Evolutionary conservation across 2,329 filamentous ascomycete genomes (phyloP), one percentile per base, ranked within the genome.

Genomic region (Phialophora chinensis): DNA sequence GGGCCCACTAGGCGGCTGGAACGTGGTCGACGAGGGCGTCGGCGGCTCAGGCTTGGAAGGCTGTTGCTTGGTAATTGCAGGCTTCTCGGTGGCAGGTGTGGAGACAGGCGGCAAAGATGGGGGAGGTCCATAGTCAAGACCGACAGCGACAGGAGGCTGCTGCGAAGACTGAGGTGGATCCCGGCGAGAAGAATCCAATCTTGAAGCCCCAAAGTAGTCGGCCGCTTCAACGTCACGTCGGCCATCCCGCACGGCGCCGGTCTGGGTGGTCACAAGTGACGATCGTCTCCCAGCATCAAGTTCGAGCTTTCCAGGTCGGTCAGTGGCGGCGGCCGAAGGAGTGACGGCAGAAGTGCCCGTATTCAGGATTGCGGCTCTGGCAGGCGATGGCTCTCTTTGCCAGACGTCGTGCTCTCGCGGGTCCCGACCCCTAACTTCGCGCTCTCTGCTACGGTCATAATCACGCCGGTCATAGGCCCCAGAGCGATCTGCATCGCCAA

Each of bases 1-100:
- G 8, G 80, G 80, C 11, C 77, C 79, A 8, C 79, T 82, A 11
- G 80, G 80, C 12, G 79, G 78, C 33, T 79, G 77, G 44, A 77
- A 74, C 1, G 72, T 59, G 3, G 70, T 67, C 27, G 63, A 59
- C 17, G 66, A 50, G 27, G 31, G 60, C 12, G 55, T 35, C n/a
- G 56, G 12, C 12, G 61, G 57, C 12, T 68, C 65, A 10, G 50
- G 20, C 57, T 69, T 71, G 20, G 50, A 20, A 54, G 67, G 25
- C 47, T 57, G 66, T 10, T 63, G 56, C 53, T 65, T 63, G 3
- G 29, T 23, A 10, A 54, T 10, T 14, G 65, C 38, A 11, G 66
- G 57, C 42, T 69, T 71, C 29, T 70, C 71, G 8, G 63, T 11
- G 2, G 59, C 61, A 52, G 69, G 65, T n/a, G 72, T 68, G 8